Percentiles rank a stretch among this genome's conserved stretches.
phyloP scores from a whole-genome alignment of 2,329 filamentous ascomycete genomes.

The Zasmidium citrigriseum region DNA sequence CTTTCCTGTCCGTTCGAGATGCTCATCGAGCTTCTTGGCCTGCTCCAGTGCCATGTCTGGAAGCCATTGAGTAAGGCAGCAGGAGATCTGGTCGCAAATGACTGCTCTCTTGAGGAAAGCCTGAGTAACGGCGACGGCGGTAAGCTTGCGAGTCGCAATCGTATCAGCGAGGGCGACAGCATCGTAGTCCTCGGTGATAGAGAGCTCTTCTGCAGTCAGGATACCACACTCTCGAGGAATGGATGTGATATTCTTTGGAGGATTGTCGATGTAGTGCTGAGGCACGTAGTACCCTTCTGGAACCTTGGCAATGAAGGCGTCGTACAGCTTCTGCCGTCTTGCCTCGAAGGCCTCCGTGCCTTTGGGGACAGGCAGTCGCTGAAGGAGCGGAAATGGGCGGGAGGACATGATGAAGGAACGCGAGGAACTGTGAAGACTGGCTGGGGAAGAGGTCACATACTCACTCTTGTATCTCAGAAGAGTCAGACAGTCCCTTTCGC shows the following conservation, averaged over 20 bases:
- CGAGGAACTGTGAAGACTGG: too few relatives aligned
- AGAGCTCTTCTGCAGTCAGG: conserved; percentile 11
- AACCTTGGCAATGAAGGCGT: background rate
- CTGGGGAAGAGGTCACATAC: too few relatives aligned
- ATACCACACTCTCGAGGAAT: conserved; percentile 11
- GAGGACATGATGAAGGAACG: too few relatives aligned
- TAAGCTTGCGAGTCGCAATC: conserved; percentile 9
- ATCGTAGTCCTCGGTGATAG: conserved; percentile 20
- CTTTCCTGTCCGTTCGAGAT: conserved; percentile 13
- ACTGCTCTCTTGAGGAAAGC: conserved; percentile 21
- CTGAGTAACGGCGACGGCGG: conserved; percentile 15
- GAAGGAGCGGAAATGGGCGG: too few relatives aligned
- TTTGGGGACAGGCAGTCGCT: background rate
- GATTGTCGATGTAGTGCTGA: background rate
- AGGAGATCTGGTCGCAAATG: conserved; percentile 18
- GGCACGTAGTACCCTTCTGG: background rate
- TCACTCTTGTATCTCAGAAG: too few relatives aligned
- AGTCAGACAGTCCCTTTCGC: too few relatives aligned
- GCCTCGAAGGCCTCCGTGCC: background rate
- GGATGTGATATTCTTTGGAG: conserved; percentile 1
- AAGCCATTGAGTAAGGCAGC: conserved; percentile 21
- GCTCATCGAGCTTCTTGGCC: conserved; percentile 16
- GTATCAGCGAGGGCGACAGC: conserved; percentile 10
- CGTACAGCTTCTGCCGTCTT: background rate
- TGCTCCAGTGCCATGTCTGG: conserved; percentile 17